Evolutionary conservation across 768 basidiomycete genomes (phyloP).

Genomic region (Lactarius sanguifluus): DNA sequence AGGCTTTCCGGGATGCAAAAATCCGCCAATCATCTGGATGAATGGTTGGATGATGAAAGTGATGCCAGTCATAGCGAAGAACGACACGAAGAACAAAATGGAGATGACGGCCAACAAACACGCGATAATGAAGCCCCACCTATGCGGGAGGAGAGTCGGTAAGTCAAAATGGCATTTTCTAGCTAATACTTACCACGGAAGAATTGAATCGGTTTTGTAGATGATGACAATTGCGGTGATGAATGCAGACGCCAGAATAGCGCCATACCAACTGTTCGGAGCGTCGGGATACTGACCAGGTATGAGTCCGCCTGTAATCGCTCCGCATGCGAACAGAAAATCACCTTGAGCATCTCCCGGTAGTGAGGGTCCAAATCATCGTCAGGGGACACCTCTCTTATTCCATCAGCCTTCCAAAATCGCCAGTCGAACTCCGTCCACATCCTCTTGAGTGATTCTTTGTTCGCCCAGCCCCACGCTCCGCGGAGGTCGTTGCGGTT

Average conservation of each 20-base stretch:
- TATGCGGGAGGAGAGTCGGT: background rate
- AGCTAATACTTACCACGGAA: conserved; percentile 43
- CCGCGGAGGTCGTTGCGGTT: conserved; percentile 44
- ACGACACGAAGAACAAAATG: conserved; percentile 47
- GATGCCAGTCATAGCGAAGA: conserved; percentile 49
- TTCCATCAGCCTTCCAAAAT: conserved; percentile 46
- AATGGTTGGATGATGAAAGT: conserved; percentile 49
- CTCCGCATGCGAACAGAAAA: conserved; percentile 1
- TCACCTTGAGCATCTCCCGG: conserved; percentile 50
- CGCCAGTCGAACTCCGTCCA: conserved; percentile 41
- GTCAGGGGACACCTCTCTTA: conserved; percentile 32
- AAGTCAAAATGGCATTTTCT: background rate
- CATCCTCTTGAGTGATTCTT: conserved; percentile 38
- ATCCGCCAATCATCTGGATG: conserved; percentile 47
- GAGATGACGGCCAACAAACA: conserved; percentile 45
- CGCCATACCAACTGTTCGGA: conserved; percentile 39
- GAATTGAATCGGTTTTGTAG: conserved; percentile 47
- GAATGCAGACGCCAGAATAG: conserved; percentile 29
- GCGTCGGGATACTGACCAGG: conserved; percentile 37
- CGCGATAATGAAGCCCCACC: conserved; percentile 51
- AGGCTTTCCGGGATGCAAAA: conserved; percentile 38
- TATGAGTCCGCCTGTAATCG: background rate
- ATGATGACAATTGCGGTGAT: conserved; percentile 45
- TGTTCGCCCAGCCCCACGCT: conserved; percentile 50
- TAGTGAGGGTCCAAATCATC: conserved; percentile 49